Evolutionary conservation across 768 basidiomycete genomes (phyloP).

Genomic region (Phanerochaete carnosa): DNA sequence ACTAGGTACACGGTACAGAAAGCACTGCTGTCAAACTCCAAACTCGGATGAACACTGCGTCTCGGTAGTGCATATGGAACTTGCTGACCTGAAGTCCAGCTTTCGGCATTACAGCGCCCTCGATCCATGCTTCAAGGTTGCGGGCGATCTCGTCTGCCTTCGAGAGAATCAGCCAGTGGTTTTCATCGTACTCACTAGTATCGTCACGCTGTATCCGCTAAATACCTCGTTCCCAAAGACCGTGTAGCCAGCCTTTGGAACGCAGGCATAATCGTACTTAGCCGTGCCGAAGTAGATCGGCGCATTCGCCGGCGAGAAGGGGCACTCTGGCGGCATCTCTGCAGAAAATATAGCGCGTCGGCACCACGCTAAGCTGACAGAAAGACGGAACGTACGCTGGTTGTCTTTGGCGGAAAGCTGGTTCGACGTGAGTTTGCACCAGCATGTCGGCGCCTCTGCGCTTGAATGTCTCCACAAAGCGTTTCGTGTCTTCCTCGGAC

Average conservation of each 20-base stretch:
- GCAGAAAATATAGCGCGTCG: not conserved
- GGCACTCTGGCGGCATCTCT: not conserved
- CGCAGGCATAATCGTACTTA: not conserved
- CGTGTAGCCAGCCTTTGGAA: not conserved
- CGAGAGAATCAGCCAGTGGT: conserved; percentile 10
- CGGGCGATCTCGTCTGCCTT: conserved; percentile 6
- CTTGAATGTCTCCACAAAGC: conserved; percentile 24
- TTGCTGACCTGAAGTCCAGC: too few species aligned
- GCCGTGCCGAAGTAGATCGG: conserved; percentile 8
- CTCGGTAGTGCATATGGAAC: too few species aligned
- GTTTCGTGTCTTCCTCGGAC: conserved; percentile 30
- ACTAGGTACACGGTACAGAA: too few species aligned
- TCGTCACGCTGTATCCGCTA: conserved; percentile 1
- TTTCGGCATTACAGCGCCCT: too few species aligned
- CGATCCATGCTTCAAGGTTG: conserved; percentile 8
- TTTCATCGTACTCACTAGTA: conserved; percentile 5
- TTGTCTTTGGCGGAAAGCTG: not conserved
- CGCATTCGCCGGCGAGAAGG: not conserved
- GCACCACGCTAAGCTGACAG: not conserved
- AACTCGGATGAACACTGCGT: too few species aligned
- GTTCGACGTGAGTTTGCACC: conserved; percentile 30
- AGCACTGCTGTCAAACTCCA: too few species aligned
- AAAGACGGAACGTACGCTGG: not conserved
- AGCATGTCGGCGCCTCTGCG: conserved; percentile 31
- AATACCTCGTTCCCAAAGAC: not conserved